Conservation (phyloP, 441 rosid genomes). For the Raphanus hybrid region DNA sequence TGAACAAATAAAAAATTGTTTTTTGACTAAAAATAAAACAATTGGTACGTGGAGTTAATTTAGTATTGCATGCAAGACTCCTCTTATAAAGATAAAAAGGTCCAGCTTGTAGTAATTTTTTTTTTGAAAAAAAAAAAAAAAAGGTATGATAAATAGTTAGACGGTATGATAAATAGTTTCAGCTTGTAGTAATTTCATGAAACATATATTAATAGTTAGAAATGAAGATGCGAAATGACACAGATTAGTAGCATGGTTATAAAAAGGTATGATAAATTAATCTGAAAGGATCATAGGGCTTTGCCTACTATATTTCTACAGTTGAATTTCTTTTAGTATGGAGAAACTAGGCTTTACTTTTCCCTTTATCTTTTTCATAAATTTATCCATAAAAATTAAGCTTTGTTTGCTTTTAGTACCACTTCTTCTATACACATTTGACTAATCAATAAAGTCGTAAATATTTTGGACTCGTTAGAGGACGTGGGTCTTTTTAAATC, state of each 20-base stretch:
- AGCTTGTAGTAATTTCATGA: not conserved
- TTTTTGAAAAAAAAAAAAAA: no score
- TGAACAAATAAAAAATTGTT: not conserved
- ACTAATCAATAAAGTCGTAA: conserved; percentile 28
- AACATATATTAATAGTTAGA: not conserved
- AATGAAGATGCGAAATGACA: conserved; percentile 10
- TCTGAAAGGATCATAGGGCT: not conserved
- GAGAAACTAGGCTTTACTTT: conserved; percentile 30
- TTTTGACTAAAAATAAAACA: not conserved
- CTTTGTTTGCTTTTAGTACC: conserved; percentile 36
- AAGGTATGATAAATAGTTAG: no score
- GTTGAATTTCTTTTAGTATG: not conserved
- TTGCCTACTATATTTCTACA: not conserved
- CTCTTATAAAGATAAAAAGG: not conserved
- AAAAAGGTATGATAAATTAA: not conserved
- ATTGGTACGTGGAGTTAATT: not conserved
- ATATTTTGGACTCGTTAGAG: conserved; percentile 32
- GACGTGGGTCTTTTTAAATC: conserved; percentile 37
- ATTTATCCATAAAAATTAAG: conserved; percentile 14
- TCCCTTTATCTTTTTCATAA: conserved; percentile 10
- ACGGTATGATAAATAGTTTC: not conserved
- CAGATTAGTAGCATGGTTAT: conserved; percentile 2
- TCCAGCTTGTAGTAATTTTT: not conserved
- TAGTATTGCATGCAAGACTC: not conserved
- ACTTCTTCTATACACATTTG: conserved; percentile 37